Evolutionary conservation across 768 basidiomycete genomes (phyloP).

Genomic region (Asterophora lycoperdoides): DNA sequence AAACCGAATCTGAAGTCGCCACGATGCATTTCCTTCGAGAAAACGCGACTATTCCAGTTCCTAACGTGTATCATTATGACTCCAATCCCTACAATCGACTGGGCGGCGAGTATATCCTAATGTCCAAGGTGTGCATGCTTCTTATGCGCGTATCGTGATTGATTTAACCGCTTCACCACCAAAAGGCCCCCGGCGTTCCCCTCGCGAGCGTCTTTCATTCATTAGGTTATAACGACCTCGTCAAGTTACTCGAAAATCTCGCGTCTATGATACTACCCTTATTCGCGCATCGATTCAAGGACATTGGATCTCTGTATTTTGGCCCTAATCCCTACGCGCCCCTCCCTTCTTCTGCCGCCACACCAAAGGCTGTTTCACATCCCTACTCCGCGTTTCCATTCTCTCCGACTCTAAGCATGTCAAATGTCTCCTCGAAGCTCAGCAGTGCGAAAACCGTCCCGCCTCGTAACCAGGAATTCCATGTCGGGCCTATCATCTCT

Average conservation of each 20-base stretch:
- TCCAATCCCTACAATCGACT: conserved; percentile 81
- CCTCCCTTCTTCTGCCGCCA: conserved; percentile 34
- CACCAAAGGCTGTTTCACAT: conserved; percentile 38
- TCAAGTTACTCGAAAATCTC: conserved; percentile 62
- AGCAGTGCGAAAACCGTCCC: conserved; percentile 12
- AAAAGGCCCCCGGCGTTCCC: conserved; percentile 69
- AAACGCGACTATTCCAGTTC: conserved; percentile 68
- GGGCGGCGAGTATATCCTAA: conserved; percentile 81
- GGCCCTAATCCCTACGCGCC: conserved; percentile 37
- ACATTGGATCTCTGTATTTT: conserved; percentile 72
- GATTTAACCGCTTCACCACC: conserved; percentile 1
- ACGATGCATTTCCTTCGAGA: conserved; percentile 78
- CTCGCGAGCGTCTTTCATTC: conserved; percentile 69
- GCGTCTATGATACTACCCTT: conserved; percentile 66
- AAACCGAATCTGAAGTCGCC: conserved; percentile 84
- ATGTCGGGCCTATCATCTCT: conserved; percentile 79
- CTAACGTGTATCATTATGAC: conserved; percentile 71
- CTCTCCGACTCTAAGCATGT: conserved; percentile 35
- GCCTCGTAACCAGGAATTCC: conserved; percentile 34
- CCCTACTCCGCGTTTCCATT: conserved; percentile 43
- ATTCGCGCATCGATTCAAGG: conserved; percentile 71
- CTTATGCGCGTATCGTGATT: conserved; percentile 5
- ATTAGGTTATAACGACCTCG: conserved; percentile 60
- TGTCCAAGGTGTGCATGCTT: conserved; percentile 66
- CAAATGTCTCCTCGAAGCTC: conserved; percentile 18